Conservation (phyloP, 306 rosid species). For the Hylodesmum podocarpum region DNA sequence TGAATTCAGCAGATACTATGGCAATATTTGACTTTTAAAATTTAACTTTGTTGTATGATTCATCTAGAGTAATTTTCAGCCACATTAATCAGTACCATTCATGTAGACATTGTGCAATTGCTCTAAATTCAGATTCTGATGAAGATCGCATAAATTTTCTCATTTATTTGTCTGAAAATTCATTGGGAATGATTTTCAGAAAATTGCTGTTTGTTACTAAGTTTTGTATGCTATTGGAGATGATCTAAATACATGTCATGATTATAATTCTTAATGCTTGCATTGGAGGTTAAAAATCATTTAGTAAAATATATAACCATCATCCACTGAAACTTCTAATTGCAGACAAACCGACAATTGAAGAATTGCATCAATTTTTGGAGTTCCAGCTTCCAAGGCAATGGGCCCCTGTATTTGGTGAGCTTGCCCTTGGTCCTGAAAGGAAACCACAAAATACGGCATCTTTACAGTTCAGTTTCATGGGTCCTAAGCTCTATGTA, state of each 20-base stretch:
- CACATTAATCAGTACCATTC: neutral
- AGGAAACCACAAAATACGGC: constrained; percentile 57
- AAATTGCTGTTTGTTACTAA: neutral
- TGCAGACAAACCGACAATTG: constrained; percentile 70
- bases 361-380: constrained; percentile 76
- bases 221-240: neutral
- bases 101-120: neutral
- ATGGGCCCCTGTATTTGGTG: constrained; percentile 88
- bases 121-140: neutral
- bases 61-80: neutral
- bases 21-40: neutral
- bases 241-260: neutral
- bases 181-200: neutral
- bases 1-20: constrained; percentile 8
- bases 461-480: constrained; percentile 77
- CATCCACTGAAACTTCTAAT: constrained; percentile 13
- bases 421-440: constrained; percentile 83
- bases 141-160: neutral
- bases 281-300: neutral
- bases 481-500: constrained; percentile 92
- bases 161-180: constrained; percentile 6
- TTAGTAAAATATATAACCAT: neutral
- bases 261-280: neutral
- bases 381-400: constrained; percentile 86
- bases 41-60: neutral